Percentiles rank a stretch among this genome's conserved stretches.
Conservation (phyloP, 306 rosid genomes). For the Ormosia emarginata region DNA sequence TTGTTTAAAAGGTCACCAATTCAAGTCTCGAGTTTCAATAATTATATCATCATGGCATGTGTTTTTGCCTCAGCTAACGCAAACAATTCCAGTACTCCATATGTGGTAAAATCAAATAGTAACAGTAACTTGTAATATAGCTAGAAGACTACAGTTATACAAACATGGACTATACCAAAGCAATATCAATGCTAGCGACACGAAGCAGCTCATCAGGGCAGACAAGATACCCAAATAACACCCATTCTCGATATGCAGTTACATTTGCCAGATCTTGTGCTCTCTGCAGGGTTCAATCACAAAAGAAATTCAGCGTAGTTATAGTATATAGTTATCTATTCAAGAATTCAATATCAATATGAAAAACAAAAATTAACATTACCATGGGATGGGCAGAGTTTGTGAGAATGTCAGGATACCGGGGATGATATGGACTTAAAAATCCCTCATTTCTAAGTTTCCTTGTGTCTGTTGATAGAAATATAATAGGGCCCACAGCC, state of each 20-base stretch:
- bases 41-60: background rate
- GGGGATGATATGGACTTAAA: constrained; percentile 98
- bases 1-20: background rate
- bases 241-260: constrained; percentile 98
- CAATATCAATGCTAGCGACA: constrained; percentile 96
- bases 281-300: constrained; percentile 54
- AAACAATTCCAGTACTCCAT: constrained; percentile 8
- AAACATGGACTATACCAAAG: constrained; percentile 61
- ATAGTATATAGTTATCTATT: constrained; percentile 20
- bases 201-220: constrained; percentile 99
- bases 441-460: constrained; percentile 98
- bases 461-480: constrained; percentile 93
- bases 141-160: constrained; percentile 1
- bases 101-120: constrained; percentile 17
- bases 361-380: constrained; percentile 16
- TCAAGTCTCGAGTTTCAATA: background rate
- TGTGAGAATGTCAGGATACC: constrained; percentile 97
- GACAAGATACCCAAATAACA: constrained; percentile 93
- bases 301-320: constrained; percentile 15
- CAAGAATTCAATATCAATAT: constrained; percentile 17
- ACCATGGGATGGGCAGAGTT: constrained; percentile 99
- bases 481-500: constrained; percentile 95
- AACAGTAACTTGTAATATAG: constrained; percentile 12
- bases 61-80: background rate
- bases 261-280: constrained; percentile 99